phyloP scores from a whole-genome alignment of 768 basidiomycete species.

The Termitomyces bulborhizus region DNA sequence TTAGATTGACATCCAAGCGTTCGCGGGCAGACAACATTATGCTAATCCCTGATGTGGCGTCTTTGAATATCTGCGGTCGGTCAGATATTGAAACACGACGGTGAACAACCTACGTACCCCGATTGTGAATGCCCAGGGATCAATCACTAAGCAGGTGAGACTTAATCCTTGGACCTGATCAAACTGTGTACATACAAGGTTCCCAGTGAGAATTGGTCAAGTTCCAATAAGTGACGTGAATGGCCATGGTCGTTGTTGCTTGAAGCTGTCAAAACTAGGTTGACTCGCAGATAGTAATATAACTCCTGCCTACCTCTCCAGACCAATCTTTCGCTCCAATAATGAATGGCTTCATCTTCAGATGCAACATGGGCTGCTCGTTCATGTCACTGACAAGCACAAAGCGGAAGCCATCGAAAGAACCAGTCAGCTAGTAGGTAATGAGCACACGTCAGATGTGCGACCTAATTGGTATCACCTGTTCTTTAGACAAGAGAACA shows the following conservation, averaged over 20 bases:
- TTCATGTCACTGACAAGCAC: constrained; percentile 93
- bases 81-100: neutral
- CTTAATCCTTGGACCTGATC: neutral
- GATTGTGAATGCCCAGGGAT: constrained; percentile 89
- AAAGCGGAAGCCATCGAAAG: constrained; percentile 87
- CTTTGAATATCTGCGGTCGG: constrained; percentile 43
- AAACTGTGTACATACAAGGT: constrained; percentile 49
- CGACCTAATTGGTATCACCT: constrained; percentile 39
- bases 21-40: constrained; percentile 69
- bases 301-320: constrained; percentile 52
- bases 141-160: constrained; percentile 60
- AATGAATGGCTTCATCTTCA: constrained; percentile 81
- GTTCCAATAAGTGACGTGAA: constrained; percentile 94
- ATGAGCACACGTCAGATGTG: constrained; percentile 2
- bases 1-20: constrained; percentile 86
- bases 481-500: constrained; percentile 65
- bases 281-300: neutral
- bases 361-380: constrained; percentile 89
- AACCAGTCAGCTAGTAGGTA: constrained; percentile 67
- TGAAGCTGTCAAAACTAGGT: constrained; percentile 50
- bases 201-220: constrained; percentile 98
- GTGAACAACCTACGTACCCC: constrained; percentile 34
- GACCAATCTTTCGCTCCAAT: constrained; percentile 92
- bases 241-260: constrained; percentile 75
- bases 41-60: constrained; percentile 46